phyloP scores from a whole-genome alignment of 2,329 filamentous ascomycete genomes.

The Penicillium olsonii region DNA sequence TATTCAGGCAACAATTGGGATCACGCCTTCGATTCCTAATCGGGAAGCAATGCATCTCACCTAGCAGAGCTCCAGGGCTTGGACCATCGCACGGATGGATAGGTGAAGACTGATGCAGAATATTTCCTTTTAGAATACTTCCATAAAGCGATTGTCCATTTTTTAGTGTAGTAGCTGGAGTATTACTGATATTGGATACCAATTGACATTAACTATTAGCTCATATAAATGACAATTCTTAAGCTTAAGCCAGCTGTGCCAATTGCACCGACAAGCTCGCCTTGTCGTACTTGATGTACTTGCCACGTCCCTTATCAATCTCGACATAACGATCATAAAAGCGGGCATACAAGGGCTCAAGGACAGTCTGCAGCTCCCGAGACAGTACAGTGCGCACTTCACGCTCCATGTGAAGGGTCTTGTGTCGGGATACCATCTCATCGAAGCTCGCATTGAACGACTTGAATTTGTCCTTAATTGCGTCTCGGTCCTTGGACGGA shows the following conservation, averaged over 20 bases:
- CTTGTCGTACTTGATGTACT: conserved; percentile 98
- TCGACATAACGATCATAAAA: conserved; percentile 99
- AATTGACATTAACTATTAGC: conserved; percentile 14
- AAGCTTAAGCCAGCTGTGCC: conserved; percentile 33
- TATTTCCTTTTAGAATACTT: too few relatives aligned
- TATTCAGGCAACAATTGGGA: not conserved
- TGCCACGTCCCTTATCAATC: conserved; percentile 95
- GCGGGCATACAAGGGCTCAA: conserved; percentile 89
- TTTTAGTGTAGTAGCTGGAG: not conserved
- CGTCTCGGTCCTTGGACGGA: conserved; percentile 88
- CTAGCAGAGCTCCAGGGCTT: too few relatives aligned
- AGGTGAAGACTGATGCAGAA: too few relatives aligned
- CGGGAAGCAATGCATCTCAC: too few relatives aligned
- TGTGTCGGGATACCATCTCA: conserved; percentile 80
- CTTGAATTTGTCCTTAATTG: conserved; percentile 93
- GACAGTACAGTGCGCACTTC: conserved; percentile 81
- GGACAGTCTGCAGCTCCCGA: conserved; percentile 83
- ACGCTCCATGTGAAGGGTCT: conserved; percentile 81
- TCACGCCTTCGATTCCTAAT: not conserved
- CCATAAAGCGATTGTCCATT: too few relatives aligned
- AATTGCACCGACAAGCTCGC: conserved; percentile 67
- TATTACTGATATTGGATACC: not conserved
- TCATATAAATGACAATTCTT: not conserved
- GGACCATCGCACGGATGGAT: too few relatives aligned
- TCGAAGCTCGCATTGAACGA: conserved; percentile 90